Conservation (phyloP, 2,329 filamentous ascomycete species). For the Graphiopsis chlorocephala region DNA sequence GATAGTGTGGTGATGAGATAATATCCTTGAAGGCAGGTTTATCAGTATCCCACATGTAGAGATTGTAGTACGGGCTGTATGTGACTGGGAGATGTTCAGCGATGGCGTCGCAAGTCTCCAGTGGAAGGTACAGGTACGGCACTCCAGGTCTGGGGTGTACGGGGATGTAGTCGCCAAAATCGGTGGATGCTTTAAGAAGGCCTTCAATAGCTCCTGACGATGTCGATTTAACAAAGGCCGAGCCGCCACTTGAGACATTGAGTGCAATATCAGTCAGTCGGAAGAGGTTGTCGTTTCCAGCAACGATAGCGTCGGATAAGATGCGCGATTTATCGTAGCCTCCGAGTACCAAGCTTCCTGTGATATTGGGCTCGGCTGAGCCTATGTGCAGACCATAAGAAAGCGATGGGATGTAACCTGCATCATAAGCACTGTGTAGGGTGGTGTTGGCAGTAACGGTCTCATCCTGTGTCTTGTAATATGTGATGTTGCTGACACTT, state of each 20-base stretch:
- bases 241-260: conserved; percentile 40
- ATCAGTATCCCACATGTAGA: conserved; percentile 32
- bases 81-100: conserved; percentile 30
- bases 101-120: conserved; percentile 29
- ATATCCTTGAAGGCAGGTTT: conserved; percentile 37
- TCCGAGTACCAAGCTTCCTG: conserved; percentile 20
- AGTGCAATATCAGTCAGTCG: conserved; percentile 43
- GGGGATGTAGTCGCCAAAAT: background rate
- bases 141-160: conserved; percentile 24
- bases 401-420: conserved; percentile 18
- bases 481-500: conserved; percentile 5
- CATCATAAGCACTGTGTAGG: conserved; percentile 16
- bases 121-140: conserved; percentile 31
- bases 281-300: conserved; percentile 18
- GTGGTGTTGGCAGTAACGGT: conserved; percentile 12
- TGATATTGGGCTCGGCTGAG: conserved; percentile 15
- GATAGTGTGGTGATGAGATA: conserved; percentile 41
- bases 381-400: conserved; percentile 23
- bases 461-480: background rate
- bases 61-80: conserved; percentile 22
- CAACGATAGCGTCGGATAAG: conserved; percentile 15
- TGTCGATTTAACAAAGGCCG: conserved; percentile 34
- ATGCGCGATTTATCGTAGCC: conserved; percentile 23
- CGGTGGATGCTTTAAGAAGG: conserved; percentile 7
- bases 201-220: conserved; percentile 22